Percentiles rank a stretch among this genome's conserved stretches.
Evolutionary conservation across 2,329 filamentous ascomycete species (phyloP).

Genomic region (Sarocladiaceae sp.): DNA sequence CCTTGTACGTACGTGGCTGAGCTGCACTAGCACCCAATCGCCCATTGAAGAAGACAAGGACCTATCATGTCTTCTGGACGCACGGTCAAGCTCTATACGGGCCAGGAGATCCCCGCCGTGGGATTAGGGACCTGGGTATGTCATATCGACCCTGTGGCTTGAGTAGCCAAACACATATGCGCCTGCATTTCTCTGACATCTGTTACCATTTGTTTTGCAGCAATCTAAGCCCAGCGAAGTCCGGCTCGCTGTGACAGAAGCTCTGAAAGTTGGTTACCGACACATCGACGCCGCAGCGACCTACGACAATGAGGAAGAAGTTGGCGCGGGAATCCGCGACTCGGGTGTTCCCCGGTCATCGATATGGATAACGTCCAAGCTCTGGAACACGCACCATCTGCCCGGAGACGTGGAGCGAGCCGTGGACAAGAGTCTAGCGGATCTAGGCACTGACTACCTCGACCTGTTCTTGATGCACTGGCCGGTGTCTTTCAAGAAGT

Average conservation of each 20-base stretch:
- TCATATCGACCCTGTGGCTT: not conserved
- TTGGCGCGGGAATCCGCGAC: constrained; percentile 36
- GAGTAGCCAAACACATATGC: too few relatives aligned
- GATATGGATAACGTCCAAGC: constrained; percentile 53
- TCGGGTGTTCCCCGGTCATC: constrained; percentile 33
- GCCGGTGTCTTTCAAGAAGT: constrained; percentile 38
- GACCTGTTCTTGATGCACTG: constrained; percentile 50
- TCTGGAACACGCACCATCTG: constrained; percentile 55
- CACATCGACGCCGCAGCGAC: constrained; percentile 45
- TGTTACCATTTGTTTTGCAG: not conserved
- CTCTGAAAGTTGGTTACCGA: constrained; percentile 39
- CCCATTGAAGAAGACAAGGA: not conserved
- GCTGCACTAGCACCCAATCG: too few relatives aligned
- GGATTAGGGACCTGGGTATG: constrained; percentile 29
- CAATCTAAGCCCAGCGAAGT: constrained; percentile 49
- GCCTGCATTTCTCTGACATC: too few relatives aligned
- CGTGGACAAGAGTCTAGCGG: constrained; percentile 42
- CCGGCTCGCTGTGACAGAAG: constrained; percentile 31
- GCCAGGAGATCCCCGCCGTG: constrained; percentile 26
- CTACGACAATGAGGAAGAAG: constrained; percentile 40
- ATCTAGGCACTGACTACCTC: constrained; percentile 47
- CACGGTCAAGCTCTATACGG: constrained; percentile 26
- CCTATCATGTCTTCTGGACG: constrained; percentile 19
- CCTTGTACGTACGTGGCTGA: too few relatives aligned
- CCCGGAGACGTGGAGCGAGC: constrained; percentile 44